Conservation (phyloP, 1,139 yeast species). For the Geotrichum aggregatum region DNA sequence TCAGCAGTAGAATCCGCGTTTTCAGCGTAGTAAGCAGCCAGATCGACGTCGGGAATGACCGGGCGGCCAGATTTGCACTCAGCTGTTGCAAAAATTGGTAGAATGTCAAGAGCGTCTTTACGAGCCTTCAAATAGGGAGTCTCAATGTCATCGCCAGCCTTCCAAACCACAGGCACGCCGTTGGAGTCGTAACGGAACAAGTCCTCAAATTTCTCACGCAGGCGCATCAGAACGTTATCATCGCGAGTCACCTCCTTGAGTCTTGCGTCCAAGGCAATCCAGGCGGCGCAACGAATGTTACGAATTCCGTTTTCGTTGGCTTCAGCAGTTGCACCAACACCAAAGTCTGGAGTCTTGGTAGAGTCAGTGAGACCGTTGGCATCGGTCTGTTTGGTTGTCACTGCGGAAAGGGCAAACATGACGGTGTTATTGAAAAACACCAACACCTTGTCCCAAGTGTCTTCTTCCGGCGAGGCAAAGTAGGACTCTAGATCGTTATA, state of each 20-base stretch:
- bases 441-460: conserved; percentile 61
- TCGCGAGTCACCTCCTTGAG: conserved; percentile 49
- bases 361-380: conserved; percentile 2
- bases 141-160: conserved; percentile 69
- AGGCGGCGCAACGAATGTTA: conserved; percentile 52
- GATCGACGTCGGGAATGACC: conserved; percentile 54
- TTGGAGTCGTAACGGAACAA: conserved; percentile 75
- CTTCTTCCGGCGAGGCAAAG: conserved; percentile 43
- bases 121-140: conserved; percentile 57
- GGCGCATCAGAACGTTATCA: conserved; percentile 36
- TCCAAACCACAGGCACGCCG: conserved; percentile 82
- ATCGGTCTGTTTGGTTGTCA: conserved; percentile 21
- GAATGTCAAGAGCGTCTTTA: conserved; percentile 49
- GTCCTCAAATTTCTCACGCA: conserved; percentile 64
- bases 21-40: conserved; percentile 38
- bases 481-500: conserved; percentile 33
- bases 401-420: conserved; percentile 33
- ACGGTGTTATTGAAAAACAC: conserved; percentile 47
- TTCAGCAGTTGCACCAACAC: conserved; percentile 51
- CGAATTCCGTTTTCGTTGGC: conserved; percentile 44
- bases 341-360: conserved; percentile 50
- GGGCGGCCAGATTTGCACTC: conserved; percentile 50
- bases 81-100: conserved; percentile 62
- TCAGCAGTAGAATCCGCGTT: conserved; percentile 28
- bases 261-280: conserved; percentile 59